phyloP scores from a whole-genome alignment of 225 moss, liverwort and hornwort species.

The Straminergon stramineum region DNA sequence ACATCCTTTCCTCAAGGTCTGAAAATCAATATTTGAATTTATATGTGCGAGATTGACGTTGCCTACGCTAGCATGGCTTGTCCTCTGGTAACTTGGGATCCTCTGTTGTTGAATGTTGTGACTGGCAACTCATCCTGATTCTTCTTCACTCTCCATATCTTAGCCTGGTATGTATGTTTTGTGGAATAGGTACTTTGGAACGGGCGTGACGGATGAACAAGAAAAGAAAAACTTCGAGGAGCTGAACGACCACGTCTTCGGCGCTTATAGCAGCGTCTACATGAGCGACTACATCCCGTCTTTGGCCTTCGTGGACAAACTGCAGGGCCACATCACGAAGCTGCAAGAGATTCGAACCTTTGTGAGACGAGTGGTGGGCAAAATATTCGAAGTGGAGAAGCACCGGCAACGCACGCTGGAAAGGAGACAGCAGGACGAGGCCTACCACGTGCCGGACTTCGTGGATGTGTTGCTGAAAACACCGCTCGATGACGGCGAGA shows the following conservation, averaged over 20 bases:
- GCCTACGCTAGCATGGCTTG: background rate
- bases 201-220: constrained; percentile 9
- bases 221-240: constrained; percentile 29
- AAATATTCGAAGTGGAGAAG: constrained; percentile 49
- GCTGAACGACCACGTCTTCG: background rate
- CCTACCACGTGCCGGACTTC: constrained; percentile 28
- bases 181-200: constrained; percentile 23
- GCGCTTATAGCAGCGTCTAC: constrained; percentile 10
- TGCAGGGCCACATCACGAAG: constrained; percentile 11
- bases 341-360: constrained; percentile 7
- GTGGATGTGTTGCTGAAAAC: constrained; percentile 55
- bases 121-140: background rate
- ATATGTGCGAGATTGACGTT: background rate
- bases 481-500: constrained; percentile 18
- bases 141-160: background rate
- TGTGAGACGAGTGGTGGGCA: constrained; percentile 9
- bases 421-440: background rate
- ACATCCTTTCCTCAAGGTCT: background rate
- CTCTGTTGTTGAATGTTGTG: background rate
- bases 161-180: background rate
- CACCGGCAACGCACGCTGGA: constrained; percentile 20
- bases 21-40: background rate
- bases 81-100: background rate
- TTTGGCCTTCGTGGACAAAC: constrained; percentile 21
- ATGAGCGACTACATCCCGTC: constrained; percentile 55